phyloP scores from a whole-genome alignment of 306 rosid species.

The Ochetophila trinervis region DNA sequence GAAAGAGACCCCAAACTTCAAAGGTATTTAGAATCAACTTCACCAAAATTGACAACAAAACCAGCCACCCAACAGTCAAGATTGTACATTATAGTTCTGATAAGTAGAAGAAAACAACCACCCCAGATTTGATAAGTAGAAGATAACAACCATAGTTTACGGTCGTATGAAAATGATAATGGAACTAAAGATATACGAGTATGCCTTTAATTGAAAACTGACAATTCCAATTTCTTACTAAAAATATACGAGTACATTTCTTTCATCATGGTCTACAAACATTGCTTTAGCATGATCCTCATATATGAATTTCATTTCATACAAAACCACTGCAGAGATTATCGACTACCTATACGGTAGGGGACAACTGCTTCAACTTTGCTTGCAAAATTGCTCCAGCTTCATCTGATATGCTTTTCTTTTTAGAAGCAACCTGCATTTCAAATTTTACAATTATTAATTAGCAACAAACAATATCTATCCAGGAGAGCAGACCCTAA shows the following conservation, averaged over 20 bases:
- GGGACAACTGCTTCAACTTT: constrained; percentile 69
- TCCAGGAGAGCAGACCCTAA: not conserved
- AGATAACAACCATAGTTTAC: too few species aligned
- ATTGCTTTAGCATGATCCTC: not conserved
- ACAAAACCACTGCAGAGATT: not conserved
- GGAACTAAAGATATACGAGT: too few species aligned
- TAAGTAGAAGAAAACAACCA: too few species aligned
- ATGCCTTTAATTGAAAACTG: not conserved
- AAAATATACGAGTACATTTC: not conserved
- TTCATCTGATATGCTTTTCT: constrained; percentile 73
- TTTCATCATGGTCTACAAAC: not conserved
- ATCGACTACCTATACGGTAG: constrained; percentile 32
- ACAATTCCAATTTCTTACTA: too few species aligned
- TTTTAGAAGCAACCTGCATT: constrained; percentile 81
- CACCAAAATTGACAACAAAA: too few species aligned
- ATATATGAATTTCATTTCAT: not conserved
- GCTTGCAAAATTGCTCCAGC: constrained; percentile 64
- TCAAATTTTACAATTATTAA: constrained; percentile 5
- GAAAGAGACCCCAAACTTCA: too few species aligned
- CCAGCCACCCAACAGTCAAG: too few species aligned
- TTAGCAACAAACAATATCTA: not conserved
- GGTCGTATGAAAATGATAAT: too few species aligned
- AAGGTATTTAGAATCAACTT: too few species aligned
- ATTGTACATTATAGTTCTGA: too few species aligned
- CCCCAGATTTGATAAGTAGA: too few species aligned